Evolutionary conservation across 345 rosid species (phyloP), one percentile per base, ranked within the genome.

Genomic region (Cardamine chenopodiifolia): DNA sequence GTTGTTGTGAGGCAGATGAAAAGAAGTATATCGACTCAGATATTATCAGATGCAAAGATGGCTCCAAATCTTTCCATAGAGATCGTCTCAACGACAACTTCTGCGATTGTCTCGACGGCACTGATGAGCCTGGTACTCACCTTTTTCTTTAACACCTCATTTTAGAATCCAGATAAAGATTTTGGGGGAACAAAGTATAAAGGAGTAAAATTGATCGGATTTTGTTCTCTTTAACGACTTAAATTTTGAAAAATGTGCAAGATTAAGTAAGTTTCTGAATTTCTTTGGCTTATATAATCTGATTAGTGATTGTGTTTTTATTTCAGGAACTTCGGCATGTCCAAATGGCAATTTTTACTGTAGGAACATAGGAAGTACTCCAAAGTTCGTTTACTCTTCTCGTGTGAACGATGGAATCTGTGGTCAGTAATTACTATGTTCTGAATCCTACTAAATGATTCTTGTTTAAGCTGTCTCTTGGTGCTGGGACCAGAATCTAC

Each of bases 71-170:
- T 28, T 90, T 95, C 81, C 34, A 83, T 34, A 84, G 83, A 73
- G 96, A 95, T 71, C 92, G 86, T 76, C 87, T 95, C 68, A 95
- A 95, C 28, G 99, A 95, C 68, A 68, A 95, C 77, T 95, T 84
- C 83, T 95, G 99, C 62, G 99, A 95, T 63, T 95, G 99, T 75
- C 48, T 85, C 61, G 99, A 95, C 31, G 98, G 99, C 32, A 95
- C 97, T 18, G 98, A 92, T 63, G 99, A 92, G 80, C 98, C 98
- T 34, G 99, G 99, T 95, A 84, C 62, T 63, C 6, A 25, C 19
- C 64, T 28, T 65, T 40, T 48, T 20, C 34, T 57, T 34, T 23
- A 17, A 29, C 39, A 25, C 26, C 39, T 55, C 8, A 15, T 55
- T 22, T 9, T 47, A 45, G 9, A 48, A 3, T 72, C n/a, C 45